Percentiles rank a stretch among this genome's conserved stretches.
These are phyloP conservation scores for Aspergillus kassunensis DNA, from an alignment of 495 filamentous ascomycete genomes.

Conservation along the genomic window DNA sequence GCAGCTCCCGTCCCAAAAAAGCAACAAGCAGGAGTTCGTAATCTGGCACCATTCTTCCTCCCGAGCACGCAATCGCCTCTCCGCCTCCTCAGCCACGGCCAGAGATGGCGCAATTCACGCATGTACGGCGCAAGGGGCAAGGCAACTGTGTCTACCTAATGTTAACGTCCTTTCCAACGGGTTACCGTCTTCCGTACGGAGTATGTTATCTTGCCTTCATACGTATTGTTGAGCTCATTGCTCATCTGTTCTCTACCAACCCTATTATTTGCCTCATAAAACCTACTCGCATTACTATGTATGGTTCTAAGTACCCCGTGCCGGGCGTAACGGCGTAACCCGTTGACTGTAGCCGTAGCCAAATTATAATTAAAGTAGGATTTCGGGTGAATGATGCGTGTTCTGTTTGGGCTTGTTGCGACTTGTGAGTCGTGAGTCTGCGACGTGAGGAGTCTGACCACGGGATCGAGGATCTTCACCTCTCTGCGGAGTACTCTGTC, in stretches of 20 bases:
- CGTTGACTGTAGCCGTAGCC: not conserved
- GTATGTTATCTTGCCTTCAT: not conserved
- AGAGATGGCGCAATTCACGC: not conserved
- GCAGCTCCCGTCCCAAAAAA: slow-evolving; percentile 7
- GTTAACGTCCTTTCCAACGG: too few species aligned
- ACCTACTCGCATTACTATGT: too few species aligned
- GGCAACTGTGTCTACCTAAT: too few species aligned
- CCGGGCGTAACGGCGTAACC: too few species aligned
- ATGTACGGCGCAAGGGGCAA: too few species aligned
- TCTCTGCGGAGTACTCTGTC: too few species aligned
- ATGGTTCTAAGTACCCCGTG: too few species aligned
- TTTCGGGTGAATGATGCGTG: not conserved
- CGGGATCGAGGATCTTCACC: not conserved
- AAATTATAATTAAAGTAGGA: not conserved
- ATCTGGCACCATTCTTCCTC: slow-evolving; percentile 27
- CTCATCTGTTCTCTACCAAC: not conserved
- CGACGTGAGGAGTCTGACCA: too few species aligned
- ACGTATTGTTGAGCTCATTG: slow-evolving; percentile 1
- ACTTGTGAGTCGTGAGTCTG: too few species aligned
- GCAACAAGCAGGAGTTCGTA: not conserved
- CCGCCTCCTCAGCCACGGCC: not conserved
- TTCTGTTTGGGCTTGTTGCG: too few species aligned
- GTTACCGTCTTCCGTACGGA: not conserved
- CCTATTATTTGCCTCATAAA: not conserved
- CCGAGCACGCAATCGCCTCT: slow-evolving; percentile 24